A percentile compares a stretch with the other conserved stretches of the same genome.
Conservation (phyloP, 2,329 filamentous ascomycete genomes). For the Apiospora rasikravindrae region DNA sequence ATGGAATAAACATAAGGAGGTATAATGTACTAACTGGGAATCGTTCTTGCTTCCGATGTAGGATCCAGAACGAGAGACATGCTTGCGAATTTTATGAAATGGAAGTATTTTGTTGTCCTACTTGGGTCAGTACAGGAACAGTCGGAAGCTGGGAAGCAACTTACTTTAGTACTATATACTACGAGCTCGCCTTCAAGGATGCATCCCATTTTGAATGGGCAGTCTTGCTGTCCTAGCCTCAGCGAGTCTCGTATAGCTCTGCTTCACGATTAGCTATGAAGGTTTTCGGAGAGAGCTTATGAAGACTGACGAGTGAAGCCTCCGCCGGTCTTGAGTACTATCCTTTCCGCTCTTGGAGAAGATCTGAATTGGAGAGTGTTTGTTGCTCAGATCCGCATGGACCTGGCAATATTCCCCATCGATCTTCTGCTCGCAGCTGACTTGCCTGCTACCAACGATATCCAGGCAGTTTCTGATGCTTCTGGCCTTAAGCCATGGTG, state of each 20-base stretch:
- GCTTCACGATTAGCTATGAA: slow-evolving; percentile 21
- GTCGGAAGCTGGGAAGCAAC: slow-evolving; percentile 20
- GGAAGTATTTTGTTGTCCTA: slow-evolving; percentile 67
- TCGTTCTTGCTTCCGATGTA: slow-evolving; percentile 72
- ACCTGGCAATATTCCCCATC: slow-evolving; percentile 93
- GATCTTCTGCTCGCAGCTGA: slow-evolving; percentile 82
- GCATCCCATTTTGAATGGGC: slow-evolving; percentile 67
- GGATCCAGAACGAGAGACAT: slow-evolving; percentile 74
- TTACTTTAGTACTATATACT: slow-evolving; percentile 71
- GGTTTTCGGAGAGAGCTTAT: background rate
- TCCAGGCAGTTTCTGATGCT: slow-evolving; percentile 77
- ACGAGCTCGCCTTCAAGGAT: slow-evolving; percentile 86
- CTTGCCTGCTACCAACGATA: slow-evolving; percentile 62
- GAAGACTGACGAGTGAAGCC: slow-evolving; percentile 58
- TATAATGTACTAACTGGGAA: slow-evolving; percentile 59
- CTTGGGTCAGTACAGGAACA: slow-evolving; percentile 27
- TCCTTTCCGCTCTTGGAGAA: slow-evolving; percentile 95
- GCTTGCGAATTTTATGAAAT: slow-evolving; percentile 84
- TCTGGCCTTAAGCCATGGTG: slow-evolving; percentile 68
- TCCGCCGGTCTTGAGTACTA: slow-evolving; percentile 72
- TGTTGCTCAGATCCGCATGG: slow-evolving; percentile 71
- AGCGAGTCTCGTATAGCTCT: slow-evolving; percentile 69
- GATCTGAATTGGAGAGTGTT: slow-evolving; percentile 67
- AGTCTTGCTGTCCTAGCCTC: slow-evolving; percentile 61
- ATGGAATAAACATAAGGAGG: background rate